Conservation (phyloP, 768 basidiomycete genomes). For the Mycena galericulata region DNA sequence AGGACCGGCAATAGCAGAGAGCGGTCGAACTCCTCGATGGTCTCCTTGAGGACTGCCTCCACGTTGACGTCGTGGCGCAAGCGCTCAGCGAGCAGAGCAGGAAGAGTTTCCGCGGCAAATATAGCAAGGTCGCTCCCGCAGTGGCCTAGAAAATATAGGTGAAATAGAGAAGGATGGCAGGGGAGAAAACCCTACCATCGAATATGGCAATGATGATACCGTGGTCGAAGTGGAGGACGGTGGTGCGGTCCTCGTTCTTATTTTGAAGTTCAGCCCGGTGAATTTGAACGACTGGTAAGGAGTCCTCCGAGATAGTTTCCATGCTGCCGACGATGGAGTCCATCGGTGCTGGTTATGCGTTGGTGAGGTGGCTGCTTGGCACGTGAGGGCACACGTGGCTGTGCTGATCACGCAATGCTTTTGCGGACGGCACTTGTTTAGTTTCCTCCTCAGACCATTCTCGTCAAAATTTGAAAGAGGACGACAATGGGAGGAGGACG, state of each 20-base stretch:
- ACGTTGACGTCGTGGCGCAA: slow-evolving; percentile 2
- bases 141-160: slow-evolving; percentile 3
- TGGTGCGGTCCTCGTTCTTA: slow-evolving; percentile 18
- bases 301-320: neutral
- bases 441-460: too few relatives aligned
- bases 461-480: too few relatives aligned
- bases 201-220: slow-evolving; percentile 25
- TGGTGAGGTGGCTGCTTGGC: too few relatives aligned
- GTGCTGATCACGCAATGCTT: too few relatives aligned
- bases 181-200: neutral
- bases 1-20: slow-evolving; percentile 7
- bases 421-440: too few relatives aligned
- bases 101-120: slow-evolving; percentile 2
- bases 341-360: neutral
- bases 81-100: slow-evolving; percentile 8
- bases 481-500: too few relatives aligned
- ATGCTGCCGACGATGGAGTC: neutral
- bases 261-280: slow-evolving; percentile 16
- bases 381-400: too few relatives aligned
- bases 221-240: slow-evolving; percentile 5
- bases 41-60: slow-evolving; percentile 7
- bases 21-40: slow-evolving; percentile 20
- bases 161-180: neutral
- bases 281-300: neutral
- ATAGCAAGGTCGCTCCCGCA: neutral